Evolutionary conservation across 2,329 filamentous ascomycete genomes (phyloP), one percentile per base, ranked within the genome.

Genomic region (Curvularia sp.): DNA sequence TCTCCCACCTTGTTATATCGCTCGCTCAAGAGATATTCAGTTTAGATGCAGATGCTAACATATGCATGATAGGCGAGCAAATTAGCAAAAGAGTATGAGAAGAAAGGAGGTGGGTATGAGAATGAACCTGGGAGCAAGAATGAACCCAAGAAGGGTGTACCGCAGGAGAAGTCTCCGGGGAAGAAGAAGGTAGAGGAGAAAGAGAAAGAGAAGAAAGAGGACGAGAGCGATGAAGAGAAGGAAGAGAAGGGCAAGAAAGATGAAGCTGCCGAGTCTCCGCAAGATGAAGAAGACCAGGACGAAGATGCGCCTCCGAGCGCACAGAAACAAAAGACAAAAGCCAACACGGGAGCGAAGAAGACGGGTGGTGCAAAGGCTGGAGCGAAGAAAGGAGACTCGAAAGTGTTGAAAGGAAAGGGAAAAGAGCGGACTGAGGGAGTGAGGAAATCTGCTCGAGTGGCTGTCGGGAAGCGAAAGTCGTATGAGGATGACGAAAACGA

Each of bases 81-180:
- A 58, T 69, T 80, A n/a, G 73, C 71, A 42, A 78, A 80, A 60
- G 76, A 80, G 63, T 80, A 80, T 57, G 78, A 81, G 64, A 71
- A 73, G 59, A 62, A 66, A 47, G 75, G 72, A 44, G 79, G 78
- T 12, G 68, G 65, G n/a, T 80, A 80, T 49, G 77, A 79, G 57
- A 80, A 80, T 47, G 74, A 76, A 33, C 55, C 75, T 6, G 77
- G 77, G 1, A 77, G 74, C 18, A 81, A 81, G 58, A 78, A 82
- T 42, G 77, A 80, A 62, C 79, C 79, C 0, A 72, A 76, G 62
- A 80, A 80, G 60, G 79, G 79, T 3, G 63, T 70, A 5, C 79
- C 79, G 0, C 55, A 57, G 13, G 60, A 75, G 56, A 62, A 62
- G 49, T 69, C 73, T 46, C 52, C 62, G 13, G 62, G 61, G 22